Base-by-base conservation (phyloP, 768 basidiomycete genomes). In the Rhizopogon sp. region DNA sequence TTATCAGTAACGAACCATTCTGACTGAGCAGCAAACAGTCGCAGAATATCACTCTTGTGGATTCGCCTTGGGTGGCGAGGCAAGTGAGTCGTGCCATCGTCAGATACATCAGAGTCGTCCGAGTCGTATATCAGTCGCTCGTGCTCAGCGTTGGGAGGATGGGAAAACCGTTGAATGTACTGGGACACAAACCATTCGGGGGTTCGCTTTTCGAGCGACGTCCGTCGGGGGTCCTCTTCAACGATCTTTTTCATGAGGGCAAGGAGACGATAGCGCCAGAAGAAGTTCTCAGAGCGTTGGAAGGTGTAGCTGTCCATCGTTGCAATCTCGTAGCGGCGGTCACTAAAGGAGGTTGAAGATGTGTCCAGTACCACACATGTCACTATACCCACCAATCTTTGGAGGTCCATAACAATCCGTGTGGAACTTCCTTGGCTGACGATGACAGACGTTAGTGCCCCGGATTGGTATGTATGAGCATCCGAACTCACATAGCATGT, bases 1-100 rank as follows among this genome's bases (percentile, higher is more conserved):
- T 79, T 79, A 49, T 83, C 74, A 10, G 79, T 75, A 39, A 83
- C 63, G 7, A 88, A 60, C 85, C 85, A 88, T 37, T 77, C 78
- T 0, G 77, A 76, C 8, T 87, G 83, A 9, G 75, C 70, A 10
- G 82, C 83, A 56, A 85, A 79, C 1, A 74, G 56, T 10, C 74
- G 72, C 37, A 71, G 63, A n/a, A 86, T 64, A 62, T 84, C 80
- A 35, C 81, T 76, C 29, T 54, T 72, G 43, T 82, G 74, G 28
- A 86, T 66, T 53, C 69, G 75, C 25, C 81, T 78, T 13, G 76
- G 73, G 40, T 74, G 71, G 25, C 79, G 74, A 13, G 72, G 72
- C 35, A 65, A 70, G 3, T 37, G 56, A 2, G 69, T 66, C 13
- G 29, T 58, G 2, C 71, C 69, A 1, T 70, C 69, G 29, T 70